Evolutionary conservation across 306 rosid species (phyloP).

Genomic region (Quercus agrifolia): DNA sequence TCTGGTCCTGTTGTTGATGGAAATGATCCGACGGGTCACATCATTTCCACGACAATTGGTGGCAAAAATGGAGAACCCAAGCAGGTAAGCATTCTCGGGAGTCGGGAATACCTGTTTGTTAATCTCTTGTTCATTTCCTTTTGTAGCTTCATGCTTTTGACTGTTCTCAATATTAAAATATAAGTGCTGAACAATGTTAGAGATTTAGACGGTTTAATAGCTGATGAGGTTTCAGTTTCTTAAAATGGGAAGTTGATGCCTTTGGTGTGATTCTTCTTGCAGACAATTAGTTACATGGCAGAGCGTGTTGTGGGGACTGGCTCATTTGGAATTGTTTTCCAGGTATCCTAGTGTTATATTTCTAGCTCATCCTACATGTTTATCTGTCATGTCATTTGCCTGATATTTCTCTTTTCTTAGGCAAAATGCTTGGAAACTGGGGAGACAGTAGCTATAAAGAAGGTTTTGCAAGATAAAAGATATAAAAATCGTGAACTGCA

Average conservation of each 20-base stretch:
- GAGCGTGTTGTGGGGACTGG: slow-evolving; percentile 92
- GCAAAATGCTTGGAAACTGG: slow-evolving; percentile 97
- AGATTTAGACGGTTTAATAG: neutral
- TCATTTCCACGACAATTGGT: slow-evolving; percentile 89
- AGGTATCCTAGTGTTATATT: slow-evolving; percentile 45
- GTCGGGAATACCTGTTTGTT: slow-evolving; percentile 10
- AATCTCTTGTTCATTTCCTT: neutral
- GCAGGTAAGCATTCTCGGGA: slow-evolving; percentile 50
- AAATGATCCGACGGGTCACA: slow-evolving; percentile 86
- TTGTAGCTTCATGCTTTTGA: slow-evolving; percentile 8
- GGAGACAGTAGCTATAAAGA: slow-evolving; percentile 89
- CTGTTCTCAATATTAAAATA: neutral
- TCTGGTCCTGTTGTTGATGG: slow-evolving; percentile 73
- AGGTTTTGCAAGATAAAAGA: slow-evolving; percentile 88
- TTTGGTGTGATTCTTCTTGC: slow-evolving; percentile 29
- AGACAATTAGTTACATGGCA: slow-evolving; percentile 99
- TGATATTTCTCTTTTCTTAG: slow-evolving; percentile 32
- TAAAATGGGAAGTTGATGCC: slow-evolving; percentile 26
- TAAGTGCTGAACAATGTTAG: neutral
- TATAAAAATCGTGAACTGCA: slow-evolving; percentile 91
- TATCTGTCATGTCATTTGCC: neutral
- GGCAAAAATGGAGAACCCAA: slow-evolving; percentile 97
- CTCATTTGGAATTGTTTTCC: slow-evolving; percentile 93
- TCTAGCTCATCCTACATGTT: neutral
- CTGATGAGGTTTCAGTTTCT: neutral